These are phyloP conservation scores for Pseudogymnoascus sp. DNA, from an alignment of 2,329 filamentous ascomycete genomes.

Conservation along the genomic window DNA sequence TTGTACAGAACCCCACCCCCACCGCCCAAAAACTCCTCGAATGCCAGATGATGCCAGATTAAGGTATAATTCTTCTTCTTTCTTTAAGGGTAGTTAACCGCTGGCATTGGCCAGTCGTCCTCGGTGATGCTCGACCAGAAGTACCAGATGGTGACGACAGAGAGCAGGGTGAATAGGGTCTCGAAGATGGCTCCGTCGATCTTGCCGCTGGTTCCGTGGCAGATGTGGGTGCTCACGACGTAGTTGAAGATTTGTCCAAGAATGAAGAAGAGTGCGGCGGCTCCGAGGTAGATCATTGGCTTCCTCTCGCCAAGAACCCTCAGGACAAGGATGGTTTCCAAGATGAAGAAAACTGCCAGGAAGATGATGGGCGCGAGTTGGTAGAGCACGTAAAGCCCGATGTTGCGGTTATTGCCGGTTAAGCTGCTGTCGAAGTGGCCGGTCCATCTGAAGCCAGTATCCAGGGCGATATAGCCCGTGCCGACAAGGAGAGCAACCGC, in stretches of 20 bases:
- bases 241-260: constrained; percentile 96
- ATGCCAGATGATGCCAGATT: constrained; percentile 23
- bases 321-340: constrained; percentile 79
- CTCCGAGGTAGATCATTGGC: constrained; percentile 83
- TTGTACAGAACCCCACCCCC: constrained; percentile 2
- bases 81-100: constrained; percentile 7
- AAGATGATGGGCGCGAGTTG: constrained; percentile 84
- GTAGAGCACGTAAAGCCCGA: constrained; percentile 90
- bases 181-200: constrained; percentile 93
- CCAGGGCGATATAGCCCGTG: constrained; percentile 90
- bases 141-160: constrained; percentile 78
- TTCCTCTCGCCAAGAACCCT: constrained; percentile 79
- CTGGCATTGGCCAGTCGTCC: constrained; percentile 81
- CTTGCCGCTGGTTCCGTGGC: constrained; percentile 71
- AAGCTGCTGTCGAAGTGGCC: constrained; percentile 61
- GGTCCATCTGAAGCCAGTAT: constrained; percentile 85
- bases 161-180: constrained; percentile 81
- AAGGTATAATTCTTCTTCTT: constrained; percentile 36
- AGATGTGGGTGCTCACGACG: constrained; percentile 85
- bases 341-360: constrained; percentile 76
- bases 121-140: constrained; percentile 99
- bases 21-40: constrained; percentile 5
- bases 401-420: constrained; percentile 60
- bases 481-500: constrained; percentile 72
- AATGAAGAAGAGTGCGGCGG: constrained; percentile 75